These are phyloP conservation scores for Vanderwaltozyma verrucispora DNA, from an alignment of 805 yeast species.

Conservation along the genomic window DNA sequence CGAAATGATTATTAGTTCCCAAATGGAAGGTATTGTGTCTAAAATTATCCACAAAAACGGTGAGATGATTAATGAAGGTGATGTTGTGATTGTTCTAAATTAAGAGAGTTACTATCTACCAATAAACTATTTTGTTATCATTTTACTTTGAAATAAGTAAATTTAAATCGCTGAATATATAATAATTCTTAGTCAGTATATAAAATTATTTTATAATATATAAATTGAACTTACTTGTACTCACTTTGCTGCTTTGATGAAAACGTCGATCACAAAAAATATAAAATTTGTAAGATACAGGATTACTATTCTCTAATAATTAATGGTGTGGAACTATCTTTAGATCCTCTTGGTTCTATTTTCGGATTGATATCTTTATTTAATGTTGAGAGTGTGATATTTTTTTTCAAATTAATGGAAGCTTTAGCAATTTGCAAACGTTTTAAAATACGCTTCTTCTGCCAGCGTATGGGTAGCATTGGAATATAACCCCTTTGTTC, in stretches of 20 bases:
- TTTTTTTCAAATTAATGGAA: slow-evolving; percentile 15
- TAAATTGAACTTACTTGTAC: no score
- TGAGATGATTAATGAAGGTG: slow-evolving; percentile 96
- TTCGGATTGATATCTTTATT: neutral
- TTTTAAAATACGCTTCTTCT: slow-evolving; percentile 40
- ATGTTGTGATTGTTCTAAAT: slow-evolving; percentile 63
- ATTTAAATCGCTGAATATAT: no score
- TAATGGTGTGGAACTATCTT: slow-evolving; percentile 20
- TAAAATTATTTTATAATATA: no score
- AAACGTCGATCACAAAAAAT: no score
- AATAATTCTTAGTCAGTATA: no score
- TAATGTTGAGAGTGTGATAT: neutral
- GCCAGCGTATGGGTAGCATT: slow-evolving; percentile 50
- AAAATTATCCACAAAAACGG: slow-evolving; percentile 76
- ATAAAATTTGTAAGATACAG: no score
- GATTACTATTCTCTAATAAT: slow-evolving; percentile 1
- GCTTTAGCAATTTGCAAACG: slow-evolving; percentile 26
- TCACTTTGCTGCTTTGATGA: no score
- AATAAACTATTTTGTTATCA: no score
- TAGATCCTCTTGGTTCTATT: slow-evolving; percentile 11
- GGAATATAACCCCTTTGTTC: slow-evolving; percentile 53
- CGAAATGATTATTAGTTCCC: slow-evolving; percentile 79
- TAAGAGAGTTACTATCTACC: no score
- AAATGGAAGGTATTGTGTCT: slow-evolving; percentile 58
- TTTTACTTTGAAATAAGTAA: no score